Evolutionary conservation across 202 grass and related monocot genomes (phyloP).

Genomic region (Schoenoplectus tabernaemontani): DNA sequence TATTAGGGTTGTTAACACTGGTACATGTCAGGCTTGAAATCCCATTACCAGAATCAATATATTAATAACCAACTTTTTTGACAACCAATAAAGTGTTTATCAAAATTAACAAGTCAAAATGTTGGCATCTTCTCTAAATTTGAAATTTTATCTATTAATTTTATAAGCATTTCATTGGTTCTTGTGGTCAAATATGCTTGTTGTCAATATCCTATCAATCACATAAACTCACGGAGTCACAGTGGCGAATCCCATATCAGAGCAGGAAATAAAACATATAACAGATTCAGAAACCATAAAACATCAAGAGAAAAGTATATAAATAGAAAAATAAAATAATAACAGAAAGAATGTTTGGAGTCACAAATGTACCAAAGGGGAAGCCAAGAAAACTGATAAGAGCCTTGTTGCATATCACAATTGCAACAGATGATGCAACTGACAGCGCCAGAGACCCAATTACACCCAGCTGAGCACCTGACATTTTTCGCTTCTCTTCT

Average conservation of each 20-base stretch:
- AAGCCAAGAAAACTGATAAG: constrained; percentile 86
- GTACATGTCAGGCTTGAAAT: background rate
- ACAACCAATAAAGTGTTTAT: background rate
- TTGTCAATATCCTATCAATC: background rate
- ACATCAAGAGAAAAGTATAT: background rate
- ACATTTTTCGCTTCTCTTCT: constrained; percentile 40
- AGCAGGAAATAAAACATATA: background rate
- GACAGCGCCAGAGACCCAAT: constrained; percentile 81
- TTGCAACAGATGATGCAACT: constrained; percentile 77
- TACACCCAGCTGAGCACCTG: constrained; percentile 55
- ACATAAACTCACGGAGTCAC: background rate
- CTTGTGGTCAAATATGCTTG: background rate
- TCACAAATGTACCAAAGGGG: constrained; percentile 48
- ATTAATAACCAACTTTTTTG: background rate
- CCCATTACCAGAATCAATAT: background rate
- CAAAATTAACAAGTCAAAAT: background rate
- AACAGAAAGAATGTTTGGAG: background rate
- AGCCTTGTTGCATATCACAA: constrained; percentile 97
- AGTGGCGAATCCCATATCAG: background rate
- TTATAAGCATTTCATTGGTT: background rate
- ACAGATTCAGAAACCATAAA: background rate
- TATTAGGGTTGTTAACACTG: background rate
- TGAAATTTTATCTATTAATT: too few species aligned
- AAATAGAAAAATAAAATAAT: constrained; percentile 4
- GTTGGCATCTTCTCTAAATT: background rate